Base-by-base conservation (phyloP, 106 monocot genomes). In the Amphibolis antarctica region DNA sequence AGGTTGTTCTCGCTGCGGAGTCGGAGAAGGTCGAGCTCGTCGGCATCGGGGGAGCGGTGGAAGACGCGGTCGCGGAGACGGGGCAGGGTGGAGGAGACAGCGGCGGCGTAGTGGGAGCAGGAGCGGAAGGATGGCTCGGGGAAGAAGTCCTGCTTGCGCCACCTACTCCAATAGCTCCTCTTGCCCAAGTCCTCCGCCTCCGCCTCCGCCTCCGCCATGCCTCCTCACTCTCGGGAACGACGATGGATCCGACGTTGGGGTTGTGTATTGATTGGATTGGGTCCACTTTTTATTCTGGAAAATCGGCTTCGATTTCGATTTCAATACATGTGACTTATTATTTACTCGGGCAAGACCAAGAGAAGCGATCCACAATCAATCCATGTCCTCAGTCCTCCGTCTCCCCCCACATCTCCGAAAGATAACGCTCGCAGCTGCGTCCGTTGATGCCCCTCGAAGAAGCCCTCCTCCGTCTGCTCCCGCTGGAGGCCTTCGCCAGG, bases 371-470 rank as follows among this genome's bases (percentile, higher is more conserved):
- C n/a, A n/a, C n/a, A n/a, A n/a, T n/a, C n/a, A n/a, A 36, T 36
- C 4, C 36, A 36, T 36, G 36, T 2, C 7, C 7, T 36, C 18
- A 30, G 15, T 29, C 29, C 0, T 58, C 58, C 4, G 63, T 29
- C 63, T 88, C 88, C 18, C 79, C 82, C 92, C 88, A 88, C 92
- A 93, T 88, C 61, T 79, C 80, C 20, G 19, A 50, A 29, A 93
- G 76, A 59, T 88, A 93, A 11, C 48, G 26, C 28, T 81, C 66
- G 36, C 92, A 93, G 54, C 76, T 82, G 74, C 85, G 80, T 19
- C 78, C 85, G 0, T 42, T 30, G 42, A 85, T 72, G 49, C 60
- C 78, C 60, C 55, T 28, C 4, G 65, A 69, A 21, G 79, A 79
- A 17, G 71, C 79, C 71, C 71, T 80, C 53, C 59, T 68, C 28